phyloP scores from a whole-genome alignment of 2,329 filamentous ascomycete species.

The Escovopsis weberi region DNA sequence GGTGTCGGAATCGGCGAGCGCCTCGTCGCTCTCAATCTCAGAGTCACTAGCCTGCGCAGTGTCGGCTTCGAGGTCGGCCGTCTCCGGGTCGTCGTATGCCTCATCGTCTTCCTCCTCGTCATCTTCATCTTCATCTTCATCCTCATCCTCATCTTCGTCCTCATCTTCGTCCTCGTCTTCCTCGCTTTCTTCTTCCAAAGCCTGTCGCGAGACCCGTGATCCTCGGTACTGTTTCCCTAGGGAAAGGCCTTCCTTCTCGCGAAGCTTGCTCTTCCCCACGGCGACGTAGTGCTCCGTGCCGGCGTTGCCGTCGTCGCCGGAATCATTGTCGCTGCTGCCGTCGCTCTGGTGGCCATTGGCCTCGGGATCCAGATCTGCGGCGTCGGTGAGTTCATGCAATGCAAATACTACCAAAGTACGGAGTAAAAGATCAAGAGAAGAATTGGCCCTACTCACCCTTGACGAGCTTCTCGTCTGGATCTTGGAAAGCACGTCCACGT shows the following conservation, averaged over 20 bases:
- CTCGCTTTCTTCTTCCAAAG: constrained; percentile 43
- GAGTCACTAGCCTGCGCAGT: constrained; percentile 36
- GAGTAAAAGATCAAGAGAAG: background rate
- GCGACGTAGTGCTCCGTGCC: constrained; percentile 78
- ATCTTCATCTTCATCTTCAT: constrained; percentile 25
- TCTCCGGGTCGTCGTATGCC: constrained; percentile 42
- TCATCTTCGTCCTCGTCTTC: constrained; percentile 29
- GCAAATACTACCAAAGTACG: too few relatives aligned
- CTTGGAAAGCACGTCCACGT: constrained; percentile 44
- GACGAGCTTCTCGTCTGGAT: constrained; percentile 44
- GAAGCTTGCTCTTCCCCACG: constrained; percentile 74
- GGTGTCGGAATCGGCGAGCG: constrained; percentile 72
- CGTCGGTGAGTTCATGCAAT: too few relatives aligned
- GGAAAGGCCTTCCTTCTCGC: constrained; percentile 51
- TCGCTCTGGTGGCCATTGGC: constrained; percentile 41
- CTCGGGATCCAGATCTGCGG: constrained; percentile 67
- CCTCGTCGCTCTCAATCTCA: constrained; percentile 51
- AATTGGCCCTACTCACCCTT: constrained; percentile 34
- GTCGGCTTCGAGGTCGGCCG: constrained; percentile 38
- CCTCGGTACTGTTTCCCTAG: constrained; percentile 74
- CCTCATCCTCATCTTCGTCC: constrained; percentile 28
- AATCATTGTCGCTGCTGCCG: constrained; percentile 34
- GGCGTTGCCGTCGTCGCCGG: constrained; percentile 35
- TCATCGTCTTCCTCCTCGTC: constrained; percentile 32
- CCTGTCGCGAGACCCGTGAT: constrained; percentile 55